Conservation (phyloP, 2,329 filamentous ascomycete species). For the Arthrobotrys sphaeroides region DNA sequence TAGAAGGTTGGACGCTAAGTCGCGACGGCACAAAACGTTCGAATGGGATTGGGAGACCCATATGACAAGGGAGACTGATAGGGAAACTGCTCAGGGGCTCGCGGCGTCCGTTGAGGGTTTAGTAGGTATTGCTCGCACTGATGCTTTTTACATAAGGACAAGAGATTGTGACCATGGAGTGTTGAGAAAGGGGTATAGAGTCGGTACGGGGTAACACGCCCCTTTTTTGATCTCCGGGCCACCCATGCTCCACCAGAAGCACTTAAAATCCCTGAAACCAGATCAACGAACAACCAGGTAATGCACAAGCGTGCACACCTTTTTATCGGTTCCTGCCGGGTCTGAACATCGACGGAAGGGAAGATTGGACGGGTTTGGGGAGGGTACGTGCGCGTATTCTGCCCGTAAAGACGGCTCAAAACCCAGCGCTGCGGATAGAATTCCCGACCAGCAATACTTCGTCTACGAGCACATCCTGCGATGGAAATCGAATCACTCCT, state of each 20-base stretch:
- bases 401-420: no score
- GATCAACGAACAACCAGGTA: neutral
- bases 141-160: slow-evolving; percentile 4
- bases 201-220: slow-evolving; percentile 21
- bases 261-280: slow-evolving; percentile 40
- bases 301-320: no score
- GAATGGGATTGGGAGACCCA: slow-evolving; percentile 19
- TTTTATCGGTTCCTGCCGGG: no score
- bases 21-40: slow-evolving; percentile 13
- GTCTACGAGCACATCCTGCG: no score
- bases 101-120: slow-evolving; percentile 8
- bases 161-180: neutral
- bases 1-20: slow-evolving; percentile 7
- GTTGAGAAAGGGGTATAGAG: slow-evolving; percentile 31
- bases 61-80: slow-evolving; percentile 16
- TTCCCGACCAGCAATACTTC: no score
- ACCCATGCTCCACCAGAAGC: slow-evolving; percentile 27
- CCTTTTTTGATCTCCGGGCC: slow-evolving; percentile 31
- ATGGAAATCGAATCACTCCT: neutral
- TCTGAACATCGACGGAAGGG: no score
- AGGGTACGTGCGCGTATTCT: no score
- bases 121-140: slow-evolving; percentile 8
- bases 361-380: no score
- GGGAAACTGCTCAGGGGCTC: slow-evolving; percentile 16
- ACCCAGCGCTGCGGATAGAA: no score